Conservation (phyloP, 306 rosid genomes). For the Cucurbita argyrosperma region DNA sequence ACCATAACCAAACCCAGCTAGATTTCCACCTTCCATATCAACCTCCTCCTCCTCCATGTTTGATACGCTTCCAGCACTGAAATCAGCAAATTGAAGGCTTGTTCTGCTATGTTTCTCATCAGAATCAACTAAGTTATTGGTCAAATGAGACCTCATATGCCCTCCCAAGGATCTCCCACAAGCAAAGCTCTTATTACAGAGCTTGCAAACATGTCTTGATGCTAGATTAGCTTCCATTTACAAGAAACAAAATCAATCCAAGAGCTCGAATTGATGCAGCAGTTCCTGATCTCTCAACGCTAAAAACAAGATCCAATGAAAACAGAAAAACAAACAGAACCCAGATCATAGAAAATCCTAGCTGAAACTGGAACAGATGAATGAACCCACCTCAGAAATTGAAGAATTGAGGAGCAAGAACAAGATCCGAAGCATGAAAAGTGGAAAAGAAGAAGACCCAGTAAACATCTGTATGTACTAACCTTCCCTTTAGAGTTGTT, state of each 20-base stretch:
- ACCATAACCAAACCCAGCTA: constrained; percentile 29
- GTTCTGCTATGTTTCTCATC: constrained; percentile 18
- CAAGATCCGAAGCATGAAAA: constrained; percentile 40
- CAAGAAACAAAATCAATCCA: background rate
- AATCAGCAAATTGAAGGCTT: constrained; percentile 15
- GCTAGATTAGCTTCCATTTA: constrained; percentile 42
- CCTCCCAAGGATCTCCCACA: constrained; percentile 93
- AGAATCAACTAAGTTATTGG: constrained; percentile 20
- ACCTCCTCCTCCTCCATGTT: background rate
- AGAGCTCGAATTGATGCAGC: constrained; percentile 13
- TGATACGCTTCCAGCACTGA: constrained; percentile 20
- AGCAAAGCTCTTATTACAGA: constrained; percentile 65
- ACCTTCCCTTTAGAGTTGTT: constrained; percentile 10
- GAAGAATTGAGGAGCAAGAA: constrained; percentile 11
- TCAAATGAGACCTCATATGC: constrained; percentile 86
- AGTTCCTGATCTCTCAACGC: constrained; percentile 22
- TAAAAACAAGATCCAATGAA: constrained; percentile 7
- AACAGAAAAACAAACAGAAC: constrained; percentile 4
- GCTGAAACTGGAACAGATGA: constrained; percentile 6
- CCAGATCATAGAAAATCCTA: constrained; percentile 19
- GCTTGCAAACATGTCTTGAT: constrained; percentile 58
- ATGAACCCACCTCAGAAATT: constrained; percentile 17
- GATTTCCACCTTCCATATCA: no score
- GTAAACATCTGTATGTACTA: constrained; percentile 13
- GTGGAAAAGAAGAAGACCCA: constrained; percentile 12